Base-by-base conservation (phyloP, 169 alveolate genomes). In the Babesia bovis region DNA sequence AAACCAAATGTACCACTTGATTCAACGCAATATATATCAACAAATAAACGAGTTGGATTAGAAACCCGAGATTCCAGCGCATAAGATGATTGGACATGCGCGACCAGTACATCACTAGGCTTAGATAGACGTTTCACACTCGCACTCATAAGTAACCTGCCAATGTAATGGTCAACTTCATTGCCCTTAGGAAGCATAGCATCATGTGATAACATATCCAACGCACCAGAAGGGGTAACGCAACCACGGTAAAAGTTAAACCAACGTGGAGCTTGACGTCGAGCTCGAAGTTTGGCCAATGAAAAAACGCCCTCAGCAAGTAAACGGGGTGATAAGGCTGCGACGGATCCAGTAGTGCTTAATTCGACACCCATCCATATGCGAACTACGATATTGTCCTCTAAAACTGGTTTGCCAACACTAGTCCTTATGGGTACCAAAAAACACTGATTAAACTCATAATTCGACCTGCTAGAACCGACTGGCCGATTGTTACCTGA, bases 361-460 rank as follows among this genome's bases (percentile, higher is more conserved):
- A 82, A 19, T 68, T 82, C 69, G 65, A 70, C 47, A 41, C 85
- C 88, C 90, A 75, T 71, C 97, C 97, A 94, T 19, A 94, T 75
- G 81, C 93, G 92, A 36, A 94, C 65, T 42, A 94, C 58, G 12
- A 94, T 91, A 53, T 90, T 82, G 60, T 94, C 97, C 61, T 94
- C 97, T 44, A 92, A 85, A 19, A 94, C 82, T 15, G 97, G 96
- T 41, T 78, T 74, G 40, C 87, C 87, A 1, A 78, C 70, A 3
- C 71, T 42, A 23, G 94, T 91, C 38, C 93, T 63, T 26, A 94
- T 92, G 19, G 97, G 97, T 33, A 94, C 86, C 67, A 94, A 82
- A 76, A 94, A 91, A 70, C 96, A 92, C 66, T 94, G 96, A 84
- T 94, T 94, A 83, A 91, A 94, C 51, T 94, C 89, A 71, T 89